Conservation (phyloP, 2,329 filamentous ascomycete species). For the Sordariomycetes sp. region DNA sequence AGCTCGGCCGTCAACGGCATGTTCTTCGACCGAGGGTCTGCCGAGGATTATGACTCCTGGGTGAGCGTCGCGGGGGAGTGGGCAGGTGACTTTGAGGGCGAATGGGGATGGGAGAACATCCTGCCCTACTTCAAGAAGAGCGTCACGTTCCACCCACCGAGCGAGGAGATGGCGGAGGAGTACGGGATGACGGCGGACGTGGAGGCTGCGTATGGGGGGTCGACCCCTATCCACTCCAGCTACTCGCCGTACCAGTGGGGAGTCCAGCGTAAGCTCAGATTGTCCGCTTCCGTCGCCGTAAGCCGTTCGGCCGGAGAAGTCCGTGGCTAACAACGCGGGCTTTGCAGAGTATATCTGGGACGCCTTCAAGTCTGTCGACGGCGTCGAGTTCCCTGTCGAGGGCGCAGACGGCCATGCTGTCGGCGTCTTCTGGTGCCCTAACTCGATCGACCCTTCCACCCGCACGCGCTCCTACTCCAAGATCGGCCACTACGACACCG, state of each 20-base stretch:
- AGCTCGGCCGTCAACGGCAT: slow-evolving; percentile 10
- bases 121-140: slow-evolving; percentile 10
- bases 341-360: slow-evolving; percentile 3
- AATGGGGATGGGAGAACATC: slow-evolving; percentile 6
- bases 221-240: slow-evolving; percentile 8
- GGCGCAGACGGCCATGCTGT: slow-evolving; percentile 13
- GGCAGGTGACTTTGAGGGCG: background rate
- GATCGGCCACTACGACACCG: slow-evolving; percentile 16
- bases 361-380: slow-evolving; percentile 11
- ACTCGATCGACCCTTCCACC: slow-evolving; percentile 15
- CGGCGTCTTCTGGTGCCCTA: slow-evolving; percentile 20
- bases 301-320: too few relatives aligned
- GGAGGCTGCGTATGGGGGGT: slow-evolving; percentile 7
- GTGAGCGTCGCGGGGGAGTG: slow-evolving; percentile 8
- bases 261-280: too few relatives aligned
- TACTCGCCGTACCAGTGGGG: slow-evolving; percentile 9
- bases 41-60: slow-evolving; percentile 10
- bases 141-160: slow-evolving; percentile 10
- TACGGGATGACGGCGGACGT: slow-evolving; percentile 16
- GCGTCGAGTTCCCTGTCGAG: slow-evolving; percentile 14
- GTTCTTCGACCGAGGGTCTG: slow-evolving; percentile 7
- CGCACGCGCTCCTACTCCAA: slow-evolving; percentile 17
- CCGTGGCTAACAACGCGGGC: too few relatives aligned
- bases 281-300: slow-evolving; percentile 3
- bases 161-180: slow-evolving; percentile 8